These are phyloP conservation scores for Plantago coronopus DNA, from an alignment of 305 asterid species.

Conservation along the genomic window DNA sequence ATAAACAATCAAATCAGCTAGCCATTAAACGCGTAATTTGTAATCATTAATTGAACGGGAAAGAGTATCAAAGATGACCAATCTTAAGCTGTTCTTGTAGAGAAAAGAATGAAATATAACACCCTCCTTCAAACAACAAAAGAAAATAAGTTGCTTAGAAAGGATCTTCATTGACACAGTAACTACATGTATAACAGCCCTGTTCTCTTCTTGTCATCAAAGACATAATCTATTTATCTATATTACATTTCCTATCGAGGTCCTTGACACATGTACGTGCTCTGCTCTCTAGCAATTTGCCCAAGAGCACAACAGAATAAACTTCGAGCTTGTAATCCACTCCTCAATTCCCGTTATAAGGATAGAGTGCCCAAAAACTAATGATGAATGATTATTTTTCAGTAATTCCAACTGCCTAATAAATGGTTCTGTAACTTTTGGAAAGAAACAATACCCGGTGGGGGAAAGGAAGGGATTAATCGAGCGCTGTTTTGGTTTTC, in stretches of 20 bases:
- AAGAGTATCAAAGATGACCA: background rate
- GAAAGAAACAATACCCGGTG: background rate
- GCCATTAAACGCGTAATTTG: background rate
- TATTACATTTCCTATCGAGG: constrained; percentile 30
- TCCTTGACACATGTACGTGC: constrained; percentile 6
- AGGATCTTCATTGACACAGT: background rate
- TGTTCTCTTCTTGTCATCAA: constrained; percentile 15
- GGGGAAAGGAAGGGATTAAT: constrained; percentile 30
- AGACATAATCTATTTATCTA: constrained; percentile 25
- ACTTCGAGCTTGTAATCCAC: constrained; percentile 10
- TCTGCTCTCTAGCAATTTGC: constrained; percentile 20
- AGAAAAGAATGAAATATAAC: background rate
- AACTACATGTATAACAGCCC: constrained; percentile 32
- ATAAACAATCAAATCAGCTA: background rate
- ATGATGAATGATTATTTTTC: constrained; percentile 18
- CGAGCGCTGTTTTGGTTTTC: constrained; percentile 78
- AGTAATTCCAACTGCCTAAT: constrained; percentile 15
- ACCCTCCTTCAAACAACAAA: background rate
- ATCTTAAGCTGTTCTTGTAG: background rate
- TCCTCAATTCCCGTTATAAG: constrained; percentile 20
- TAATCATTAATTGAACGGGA: background rate
- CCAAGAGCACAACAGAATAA: constrained; percentile 14
- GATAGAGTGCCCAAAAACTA: constrained; percentile 20
- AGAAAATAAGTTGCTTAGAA: background rate
- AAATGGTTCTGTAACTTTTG: background rate